These are phyloP conservation scores for Linnemannia hyalina DNA, from an alignment of 192 early-diverging fungal species.

Conservation along the genomic window DNA sequence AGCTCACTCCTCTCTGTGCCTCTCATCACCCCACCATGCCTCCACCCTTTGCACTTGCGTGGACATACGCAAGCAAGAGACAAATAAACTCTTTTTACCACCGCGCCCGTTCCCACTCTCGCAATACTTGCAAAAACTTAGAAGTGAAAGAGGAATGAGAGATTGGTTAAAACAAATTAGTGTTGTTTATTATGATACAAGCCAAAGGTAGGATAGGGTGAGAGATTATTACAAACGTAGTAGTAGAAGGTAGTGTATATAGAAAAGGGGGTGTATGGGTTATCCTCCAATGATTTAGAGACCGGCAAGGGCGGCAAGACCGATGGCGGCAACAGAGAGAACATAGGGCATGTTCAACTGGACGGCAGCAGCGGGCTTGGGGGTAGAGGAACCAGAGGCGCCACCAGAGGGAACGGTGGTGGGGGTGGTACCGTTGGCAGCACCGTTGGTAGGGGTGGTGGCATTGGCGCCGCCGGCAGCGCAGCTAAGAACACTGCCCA, in stretches of 20 bases:
- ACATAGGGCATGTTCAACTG: constrained; percentile 41
- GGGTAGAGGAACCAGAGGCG: background rate
- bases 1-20: background rate
- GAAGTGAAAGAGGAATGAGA: background rate
- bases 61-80: background rate
- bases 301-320: constrained; percentile 51
- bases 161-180: background rate
- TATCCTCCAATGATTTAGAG: constrained; percentile 20
- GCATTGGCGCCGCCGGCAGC: background rate
- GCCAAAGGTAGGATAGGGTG: background rate
- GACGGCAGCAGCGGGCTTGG: background rate
- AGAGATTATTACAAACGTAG: background rate
- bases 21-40: background rate
- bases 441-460: background rate
- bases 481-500: constrained; percentile 11
- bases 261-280: background rate
- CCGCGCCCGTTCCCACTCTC: background rate
- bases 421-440: background rate
- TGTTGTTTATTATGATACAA: constrained; percentile 17
- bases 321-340: constrained; percentile 43
- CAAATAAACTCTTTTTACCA: background rate
- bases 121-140: background rate
- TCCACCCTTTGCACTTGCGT: background rate
- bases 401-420: background rate
- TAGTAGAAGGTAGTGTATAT: background rate